phyloP scores from a whole-genome alignment of 2,329 filamentous ascomycete genomes.

The Aspergillus sp. region DNA sequence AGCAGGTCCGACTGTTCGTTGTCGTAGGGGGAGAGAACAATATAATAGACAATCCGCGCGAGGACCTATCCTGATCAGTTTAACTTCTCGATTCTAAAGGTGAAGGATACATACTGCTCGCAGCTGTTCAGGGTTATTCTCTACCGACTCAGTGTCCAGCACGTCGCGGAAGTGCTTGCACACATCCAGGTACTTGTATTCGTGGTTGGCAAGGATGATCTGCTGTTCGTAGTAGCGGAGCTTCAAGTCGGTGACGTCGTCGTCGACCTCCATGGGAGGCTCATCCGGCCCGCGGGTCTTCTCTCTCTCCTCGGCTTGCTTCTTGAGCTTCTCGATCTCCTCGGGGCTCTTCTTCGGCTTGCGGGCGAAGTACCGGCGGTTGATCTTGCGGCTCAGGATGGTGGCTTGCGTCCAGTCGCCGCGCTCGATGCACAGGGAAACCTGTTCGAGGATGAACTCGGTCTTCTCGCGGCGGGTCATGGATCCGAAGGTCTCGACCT shows the following conservation, averaged over 20 bases:
- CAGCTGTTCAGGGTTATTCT: slow-evolving; percentile 82
- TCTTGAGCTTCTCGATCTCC: slow-evolving; percentile 85
- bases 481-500: slow-evolving; percentile 97
- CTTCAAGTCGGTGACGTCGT: slow-evolving; percentile 95
- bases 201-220: slow-evolving; percentile 91
- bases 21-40: slow-evolving; percentile 93
- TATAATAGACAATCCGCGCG: slow-evolving; percentile 94
- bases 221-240: slow-evolving; percentile 96
- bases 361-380: slow-evolving; percentile 84
- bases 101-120: slow-evolving; percentile 67
- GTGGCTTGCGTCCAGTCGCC: slow-evolving; percentile 94
- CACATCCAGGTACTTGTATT: slow-evolving; percentile 93
- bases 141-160: slow-evolving; percentile 90
- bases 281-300: slow-evolving; percentile 75
- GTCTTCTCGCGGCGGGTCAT: slow-evolving; percentile 98
- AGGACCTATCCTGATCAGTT: slow-evolving; percentile 62
- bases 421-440: slow-evolving; percentile 89
- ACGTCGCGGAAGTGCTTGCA: slow-evolving; percentile 99
- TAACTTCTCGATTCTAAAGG: not conserved
- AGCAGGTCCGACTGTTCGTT: slow-evolving; percentile 98
- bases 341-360: slow-evolving; percentile 89
- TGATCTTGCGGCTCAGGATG: slow-evolving; percentile 94
- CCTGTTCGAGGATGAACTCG: slow-evolving; percentile 95
- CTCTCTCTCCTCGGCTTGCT: slow-evolving; percentile 74
- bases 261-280: slow-evolving; percentile 69